Base-by-base conservation (phyloP, 148 eudicot species). In the Selenicereus undatus region DNA sequence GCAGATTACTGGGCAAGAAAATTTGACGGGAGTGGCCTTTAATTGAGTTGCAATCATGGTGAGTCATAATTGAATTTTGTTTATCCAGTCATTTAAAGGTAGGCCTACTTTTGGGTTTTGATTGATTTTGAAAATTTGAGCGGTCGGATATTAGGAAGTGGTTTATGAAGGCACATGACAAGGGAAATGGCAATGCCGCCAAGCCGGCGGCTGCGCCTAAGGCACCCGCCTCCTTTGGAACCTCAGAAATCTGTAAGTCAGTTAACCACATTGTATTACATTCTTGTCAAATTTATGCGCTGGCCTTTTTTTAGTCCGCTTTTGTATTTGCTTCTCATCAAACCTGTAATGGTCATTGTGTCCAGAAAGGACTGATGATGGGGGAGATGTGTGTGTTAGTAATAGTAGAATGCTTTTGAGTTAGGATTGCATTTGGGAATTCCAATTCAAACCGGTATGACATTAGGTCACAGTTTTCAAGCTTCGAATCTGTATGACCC, bases 141-240 rank as follows among this genome's bases (percentile, higher is more conserved):
- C 90, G 90, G 90, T 85, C 95, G n/a, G 98, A 94, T 88, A 91
- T 94, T 79, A 91, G 98, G 82, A 94, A 93, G 79, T 94, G 98
- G 97, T 94, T 94, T 58, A 82, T 90, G 93, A 94, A 94, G 86
- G 79, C 87, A 42, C 93, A 91, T 79, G 93, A 89, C 62, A 89
- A 88, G 78, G 88, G 86, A 22, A 85, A 87, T 85, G 93, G 80
- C 81, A 87, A 82, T 85, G 81, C 90, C 12, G 43, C 89, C 4
- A 88, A 85, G 65, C 79, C 85, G 18, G 86, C 76, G 20, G 85
- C 87, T 60, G 78, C 88, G 27, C 56, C 82, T 0, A 71, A 75
- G 73, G 71, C 79, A 27, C 77, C 85, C 11, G 54, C 87, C 81
- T 56, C 51, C 79, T 73, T 78, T 88, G 27, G 76, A 78, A 54